phyloP scores from a whole-genome alignment of 768 basidiomycete genomes.

The Myochromella boudieri region DNA sequence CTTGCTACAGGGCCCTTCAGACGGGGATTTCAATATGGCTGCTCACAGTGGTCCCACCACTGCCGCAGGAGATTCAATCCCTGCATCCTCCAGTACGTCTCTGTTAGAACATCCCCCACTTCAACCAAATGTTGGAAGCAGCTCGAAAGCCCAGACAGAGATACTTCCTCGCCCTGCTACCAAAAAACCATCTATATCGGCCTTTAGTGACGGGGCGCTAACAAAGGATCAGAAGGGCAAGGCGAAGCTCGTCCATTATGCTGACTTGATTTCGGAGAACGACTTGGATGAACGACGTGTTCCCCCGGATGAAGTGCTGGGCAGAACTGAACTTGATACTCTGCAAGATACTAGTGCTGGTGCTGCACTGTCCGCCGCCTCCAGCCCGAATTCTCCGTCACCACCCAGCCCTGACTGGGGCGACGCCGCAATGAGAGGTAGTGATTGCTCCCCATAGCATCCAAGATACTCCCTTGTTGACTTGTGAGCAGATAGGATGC shows the following conservation, averaged over 20 bases:
- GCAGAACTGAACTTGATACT: slow-evolving; percentile 49
- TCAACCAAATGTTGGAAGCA: slow-evolving; percentile 1
- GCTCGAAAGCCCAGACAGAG: slow-evolving; percentile 17
- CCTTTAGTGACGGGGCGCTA: slow-evolving; percentile 11
- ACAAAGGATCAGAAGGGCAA: slow-evolving; percentile 25
- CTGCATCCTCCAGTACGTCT: slow-evolving; percentile 17
- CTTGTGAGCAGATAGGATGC: slow-evolving; percentile 73
- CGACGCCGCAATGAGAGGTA: slow-evolving; percentile 77
- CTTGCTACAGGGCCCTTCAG: too few species aligned
- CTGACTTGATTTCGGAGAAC: slow-evolving; percentile 20
- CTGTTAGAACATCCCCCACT: slow-evolving; percentile 16
- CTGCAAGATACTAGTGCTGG: slow-evolving; percentile 67
- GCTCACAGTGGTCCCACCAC: background rate
- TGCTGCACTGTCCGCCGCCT: slow-evolving; percentile 32
- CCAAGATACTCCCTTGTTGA: background rate
- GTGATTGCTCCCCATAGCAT: slow-evolving; percentile 20
- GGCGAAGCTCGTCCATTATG: slow-evolving; percentile 40
- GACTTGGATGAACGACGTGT: slow-evolving; percentile 30
- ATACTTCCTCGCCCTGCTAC: slow-evolving; percentile 19
- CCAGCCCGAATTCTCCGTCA: slow-evolving; percentile 13
- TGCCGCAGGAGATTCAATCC: slow-evolving; percentile 7
- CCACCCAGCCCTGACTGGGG: slow-evolving; percentile 35
- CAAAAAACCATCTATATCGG: slow-evolving; percentile 13
- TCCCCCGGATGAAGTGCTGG: slow-evolving; percentile 66
- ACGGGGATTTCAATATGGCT: too few species aligned